These are phyloP conservation scores for Atkinsonella hypoxylon DNA, from an alignment of 2,329 filamentous ascomycete species.

Conservation along the genomic window DNA sequence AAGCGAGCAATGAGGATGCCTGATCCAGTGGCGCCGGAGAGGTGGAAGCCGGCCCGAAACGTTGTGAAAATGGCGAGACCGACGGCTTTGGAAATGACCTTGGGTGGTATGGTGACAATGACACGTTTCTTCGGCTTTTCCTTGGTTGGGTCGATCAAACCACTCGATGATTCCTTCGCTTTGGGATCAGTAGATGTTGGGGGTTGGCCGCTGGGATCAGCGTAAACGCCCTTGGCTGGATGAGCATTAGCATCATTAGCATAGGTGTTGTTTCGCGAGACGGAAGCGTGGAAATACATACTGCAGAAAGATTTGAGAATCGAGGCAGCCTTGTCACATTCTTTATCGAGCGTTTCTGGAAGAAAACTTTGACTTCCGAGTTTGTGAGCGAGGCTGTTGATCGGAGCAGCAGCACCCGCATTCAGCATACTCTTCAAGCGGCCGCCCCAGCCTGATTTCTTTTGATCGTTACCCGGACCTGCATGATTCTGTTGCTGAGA, in stretches of 20 bases:
- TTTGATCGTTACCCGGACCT: not conserved
- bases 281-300: constrained; percentile 26
- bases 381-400: constrained; percentile 73
- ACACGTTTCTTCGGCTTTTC: constrained; percentile 33
- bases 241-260: not conserved
- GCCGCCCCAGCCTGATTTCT: constrained; percentile 17
- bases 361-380: constrained; percentile 77
- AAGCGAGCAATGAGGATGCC: constrained; percentile 52
- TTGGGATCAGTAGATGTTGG: constrained; percentile 21
- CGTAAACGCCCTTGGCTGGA: constrained; percentile 40
- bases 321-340: constrained; percentile 79
- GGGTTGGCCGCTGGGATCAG: constrained; percentile 21
- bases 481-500: not conserved
- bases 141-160: constrained; percentile 20
- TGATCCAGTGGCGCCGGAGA: constrained; percentile 55
- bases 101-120: constrained; percentile 40
- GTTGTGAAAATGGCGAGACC: constrained; percentile 64
- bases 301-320: constrained; percentile 81
- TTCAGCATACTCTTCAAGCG: constrained; percentile 18
- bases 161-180: constrained; percentile 15
- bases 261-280: too few species aligned
- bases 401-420: constrained; percentile 50
- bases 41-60: constrained; percentile 52
- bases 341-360: constrained; percentile 75
- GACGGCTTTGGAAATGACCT: constrained; percentile 52